phyloP scores from a whole-genome alignment of 768 basidiomycete species.

The Mycena belliarum region DNA sequence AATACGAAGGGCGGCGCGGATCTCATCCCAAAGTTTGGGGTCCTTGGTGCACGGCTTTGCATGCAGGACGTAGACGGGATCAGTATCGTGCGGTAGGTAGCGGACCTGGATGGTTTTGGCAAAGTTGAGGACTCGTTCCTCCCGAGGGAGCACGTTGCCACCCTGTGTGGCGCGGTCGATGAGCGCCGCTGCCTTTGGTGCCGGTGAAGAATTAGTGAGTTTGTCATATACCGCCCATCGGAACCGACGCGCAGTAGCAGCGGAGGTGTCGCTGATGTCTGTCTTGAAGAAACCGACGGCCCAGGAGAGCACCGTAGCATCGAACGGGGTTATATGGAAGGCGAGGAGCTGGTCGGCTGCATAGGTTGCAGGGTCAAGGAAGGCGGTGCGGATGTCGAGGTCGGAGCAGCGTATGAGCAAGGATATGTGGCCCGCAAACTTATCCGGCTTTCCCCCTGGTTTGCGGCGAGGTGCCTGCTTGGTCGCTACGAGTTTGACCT shows the following conservation, averaged over 20 bases:
- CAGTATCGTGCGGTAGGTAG: background rate
- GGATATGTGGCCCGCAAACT: background rate
- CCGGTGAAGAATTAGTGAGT: background rate
- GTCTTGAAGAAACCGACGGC: background rate
- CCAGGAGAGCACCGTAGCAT: background rate
- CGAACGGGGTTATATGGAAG: background rate
- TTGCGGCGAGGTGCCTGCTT: background rate
- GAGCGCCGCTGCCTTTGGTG: background rate
- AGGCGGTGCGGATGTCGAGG: background rate
- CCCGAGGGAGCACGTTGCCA: background rate
- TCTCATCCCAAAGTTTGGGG: background rate
- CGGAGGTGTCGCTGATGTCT: background rate
- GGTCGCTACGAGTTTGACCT: background rate
- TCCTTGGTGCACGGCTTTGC: background rate
- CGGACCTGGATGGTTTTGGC: background rate
- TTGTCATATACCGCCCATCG: background rate
- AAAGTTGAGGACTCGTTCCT: background rate
- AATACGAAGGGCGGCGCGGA: background rate
- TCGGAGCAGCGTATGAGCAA: background rate
- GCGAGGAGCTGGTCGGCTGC: background rate
- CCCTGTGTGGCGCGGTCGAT: constrained; percentile 2
- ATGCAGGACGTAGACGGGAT: background rate
- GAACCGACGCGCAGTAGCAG: background rate
- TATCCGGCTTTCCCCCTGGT: background rate
- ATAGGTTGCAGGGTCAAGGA: background rate